Evolutionary conservation across 2,329 filamentous ascomycete genomes (phyloP).

Genomic region (Paecilomyces sp.): DNA sequence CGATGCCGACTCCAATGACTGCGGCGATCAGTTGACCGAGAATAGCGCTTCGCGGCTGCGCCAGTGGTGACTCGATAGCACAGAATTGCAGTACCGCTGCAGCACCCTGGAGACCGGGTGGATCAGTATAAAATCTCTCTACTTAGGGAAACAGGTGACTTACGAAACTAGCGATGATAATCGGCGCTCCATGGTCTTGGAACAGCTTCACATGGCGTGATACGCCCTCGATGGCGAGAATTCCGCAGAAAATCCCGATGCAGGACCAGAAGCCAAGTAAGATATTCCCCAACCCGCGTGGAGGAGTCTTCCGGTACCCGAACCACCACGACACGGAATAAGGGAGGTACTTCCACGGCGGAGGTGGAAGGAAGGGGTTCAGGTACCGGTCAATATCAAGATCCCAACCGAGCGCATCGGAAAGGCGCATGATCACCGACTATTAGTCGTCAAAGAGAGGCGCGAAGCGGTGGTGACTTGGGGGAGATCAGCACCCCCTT

Average conservation of each 20-base stretch:
- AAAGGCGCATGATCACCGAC: constrained; percentile 3
- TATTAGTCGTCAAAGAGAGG: not conserved
- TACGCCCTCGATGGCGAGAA: constrained; percentile 54
- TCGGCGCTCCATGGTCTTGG: constrained; percentile 45
- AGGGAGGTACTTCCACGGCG: constrained; percentile 59
- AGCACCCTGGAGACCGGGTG: constrained; percentile 49
- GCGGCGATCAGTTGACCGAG: constrained; percentile 60
- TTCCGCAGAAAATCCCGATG: constrained; percentile 56
- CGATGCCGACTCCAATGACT: constrained; percentile 53
- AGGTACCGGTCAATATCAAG: constrained; percentile 73
- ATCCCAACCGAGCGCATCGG: constrained; percentile 32
- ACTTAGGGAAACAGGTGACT: constrained; percentile 24
- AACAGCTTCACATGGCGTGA: constrained; percentile 51
- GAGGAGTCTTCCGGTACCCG: constrained; percentile 47
- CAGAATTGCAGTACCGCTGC: constrained; percentile 70
- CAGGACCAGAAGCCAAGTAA: constrained; percentile 56
- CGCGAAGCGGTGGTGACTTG: not conserved
- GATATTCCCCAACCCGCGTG: constrained; percentile 48
- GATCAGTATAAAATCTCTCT: not conserved
- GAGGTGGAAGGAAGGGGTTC: constrained; percentile 62
- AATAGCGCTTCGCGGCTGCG: constrained; percentile 65
- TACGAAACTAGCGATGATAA: constrained; percentile 66
- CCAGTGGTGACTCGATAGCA: constrained; percentile 62
- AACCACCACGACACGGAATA: constrained; percentile 61
- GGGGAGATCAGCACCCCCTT: not conserved